phyloP scores from a whole-genome alignment of 176 grass and related monocot species.

The Tillandsia leiboldiana region DNA sequence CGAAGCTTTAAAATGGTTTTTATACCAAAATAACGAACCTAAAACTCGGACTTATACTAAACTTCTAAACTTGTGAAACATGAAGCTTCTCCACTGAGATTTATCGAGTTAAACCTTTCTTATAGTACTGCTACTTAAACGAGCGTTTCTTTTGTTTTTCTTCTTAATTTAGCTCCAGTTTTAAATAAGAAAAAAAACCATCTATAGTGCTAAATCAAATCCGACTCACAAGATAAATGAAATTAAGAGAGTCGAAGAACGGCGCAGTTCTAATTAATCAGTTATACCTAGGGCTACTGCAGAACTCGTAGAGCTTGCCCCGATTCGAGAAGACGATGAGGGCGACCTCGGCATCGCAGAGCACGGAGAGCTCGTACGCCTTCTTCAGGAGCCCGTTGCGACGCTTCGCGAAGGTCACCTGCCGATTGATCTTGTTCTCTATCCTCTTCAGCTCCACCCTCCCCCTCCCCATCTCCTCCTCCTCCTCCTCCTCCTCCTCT shows the following conservation, averaged over 20 bases:
- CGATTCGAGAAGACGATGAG: conserved; percentile 93
- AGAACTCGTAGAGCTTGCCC: conserved; percentile 91
- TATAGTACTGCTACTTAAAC: no score
- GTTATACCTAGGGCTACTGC: conserved; percentile 47
- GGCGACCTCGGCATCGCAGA: conserved; percentile 85
- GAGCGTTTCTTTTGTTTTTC: no score
- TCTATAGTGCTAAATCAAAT: no score
- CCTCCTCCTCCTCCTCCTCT: conserved; percentile 7
- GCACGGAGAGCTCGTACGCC: conserved; percentile 75
- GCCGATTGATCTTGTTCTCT: conserved; percentile 92
- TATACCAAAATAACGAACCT: no score
- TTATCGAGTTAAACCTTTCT: no score
- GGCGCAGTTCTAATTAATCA: neutral
- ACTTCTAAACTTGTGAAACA: no score
- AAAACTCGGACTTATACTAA: no score
- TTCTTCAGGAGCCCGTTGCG: conserved; percentile 87
- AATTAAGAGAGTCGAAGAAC: neutral
- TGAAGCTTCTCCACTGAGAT: no score
- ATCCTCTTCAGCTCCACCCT: conserved; percentile 90
- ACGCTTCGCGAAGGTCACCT: conserved; percentile 91
- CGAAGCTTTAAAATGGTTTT: no score
- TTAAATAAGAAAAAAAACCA: no score
- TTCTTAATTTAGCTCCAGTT: no score
- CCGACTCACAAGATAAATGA: neutral
- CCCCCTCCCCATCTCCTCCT: conserved; percentile 36